phyloP scores from a whole-genome alignment of 805 yeast genomes.

The Sugiyamaella lignohabitans region DNA sequence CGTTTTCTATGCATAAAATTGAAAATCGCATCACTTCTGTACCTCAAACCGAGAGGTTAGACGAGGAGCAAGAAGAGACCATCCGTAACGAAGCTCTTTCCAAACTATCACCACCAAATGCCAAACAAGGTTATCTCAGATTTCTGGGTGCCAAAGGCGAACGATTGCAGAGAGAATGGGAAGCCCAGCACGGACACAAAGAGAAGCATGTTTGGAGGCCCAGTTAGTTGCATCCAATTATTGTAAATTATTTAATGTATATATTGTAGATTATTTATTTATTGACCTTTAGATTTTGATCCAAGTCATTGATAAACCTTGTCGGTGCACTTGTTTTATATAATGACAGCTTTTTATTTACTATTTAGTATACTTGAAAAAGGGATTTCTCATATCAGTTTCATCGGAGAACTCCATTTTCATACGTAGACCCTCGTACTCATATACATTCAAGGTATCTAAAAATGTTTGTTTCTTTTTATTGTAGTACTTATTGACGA shows the following conservation, averaged over 20 bases:
- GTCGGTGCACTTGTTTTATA: not conserved
- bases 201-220: constrained; percentile 19
- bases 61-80: constrained; percentile 21
- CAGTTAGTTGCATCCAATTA: no score
- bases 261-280: not conserved
- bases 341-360: no score
- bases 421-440: not conserved
- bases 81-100: constrained; percentile 22
- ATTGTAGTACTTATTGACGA: not conserved
- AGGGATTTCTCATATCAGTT: not conserved
- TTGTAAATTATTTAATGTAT: no score
- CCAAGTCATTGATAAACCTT: no score
- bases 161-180: constrained; percentile 17
- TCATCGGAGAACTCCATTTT: constrained; percentile 5
- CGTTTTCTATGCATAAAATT: constrained; percentile 18
- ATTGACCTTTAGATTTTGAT: constrained; percentile 6
- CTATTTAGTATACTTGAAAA: not conserved
- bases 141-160: constrained; percentile 28
- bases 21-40: constrained; percentile 23
- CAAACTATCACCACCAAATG: constrained; percentile 25
- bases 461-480: not conserved
- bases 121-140: constrained; percentile 27
- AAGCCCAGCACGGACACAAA: constrained; percentile 19
- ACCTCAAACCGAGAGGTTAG: constrained; percentile 22
- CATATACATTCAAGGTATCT: not conserved